Evolutionary conservation across 164 flowering plant genomes (phyloP).

Genomic region (Vitis rupestris): DNA sequence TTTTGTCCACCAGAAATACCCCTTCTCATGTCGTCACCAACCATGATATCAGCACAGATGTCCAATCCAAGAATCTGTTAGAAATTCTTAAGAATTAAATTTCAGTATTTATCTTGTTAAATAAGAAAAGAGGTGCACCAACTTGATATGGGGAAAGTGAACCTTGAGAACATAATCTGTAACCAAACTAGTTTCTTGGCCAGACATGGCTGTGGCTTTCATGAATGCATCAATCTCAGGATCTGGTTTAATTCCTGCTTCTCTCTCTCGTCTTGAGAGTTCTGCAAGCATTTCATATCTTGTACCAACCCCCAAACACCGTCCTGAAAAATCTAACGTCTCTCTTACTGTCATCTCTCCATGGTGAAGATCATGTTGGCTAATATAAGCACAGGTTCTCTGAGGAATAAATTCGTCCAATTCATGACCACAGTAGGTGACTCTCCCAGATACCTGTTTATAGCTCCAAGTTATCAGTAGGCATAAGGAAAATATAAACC

Average conservation of each 20-base stretch:
- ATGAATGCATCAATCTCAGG: conserved; percentile 54
- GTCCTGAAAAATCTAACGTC: conserved; percentile 57
- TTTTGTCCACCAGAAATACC: conserved; percentile 57
- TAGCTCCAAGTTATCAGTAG: background rate
- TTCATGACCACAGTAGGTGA: conserved; percentile 67
- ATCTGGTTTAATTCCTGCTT: conserved; percentile 46
- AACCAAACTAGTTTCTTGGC: conserved; percentile 41
- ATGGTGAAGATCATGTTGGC: conserved; percentile 64
- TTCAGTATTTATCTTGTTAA: background rate
- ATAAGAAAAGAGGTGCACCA: background rate
- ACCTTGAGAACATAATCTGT: conserved; percentile 54
- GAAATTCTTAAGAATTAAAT: background rate
- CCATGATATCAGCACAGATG: conserved; percentile 42
- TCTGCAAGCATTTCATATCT: conserved; percentile 40
- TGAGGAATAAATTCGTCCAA: conserved; percentile 54
- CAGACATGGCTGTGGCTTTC: conserved; percentile 43
- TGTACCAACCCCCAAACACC: conserved; percentile 47
- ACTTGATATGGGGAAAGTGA: background rate
- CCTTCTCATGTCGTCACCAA: conserved; percentile 51
- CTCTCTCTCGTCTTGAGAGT: conserved; percentile 41
- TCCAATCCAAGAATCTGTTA: conserved; percentile 50
- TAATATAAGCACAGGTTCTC: conserved; percentile 58
- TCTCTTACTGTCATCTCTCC: conserved; percentile 78
- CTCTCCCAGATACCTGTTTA: conserved; percentile 39
- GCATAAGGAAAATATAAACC: background rate